A percentile compares a stretch with the other conserved stretches of the same genome.
phyloP scores from a whole-genome alignment of 768 basidiomycete genomes.

The Lentinula edodes region DNA sequence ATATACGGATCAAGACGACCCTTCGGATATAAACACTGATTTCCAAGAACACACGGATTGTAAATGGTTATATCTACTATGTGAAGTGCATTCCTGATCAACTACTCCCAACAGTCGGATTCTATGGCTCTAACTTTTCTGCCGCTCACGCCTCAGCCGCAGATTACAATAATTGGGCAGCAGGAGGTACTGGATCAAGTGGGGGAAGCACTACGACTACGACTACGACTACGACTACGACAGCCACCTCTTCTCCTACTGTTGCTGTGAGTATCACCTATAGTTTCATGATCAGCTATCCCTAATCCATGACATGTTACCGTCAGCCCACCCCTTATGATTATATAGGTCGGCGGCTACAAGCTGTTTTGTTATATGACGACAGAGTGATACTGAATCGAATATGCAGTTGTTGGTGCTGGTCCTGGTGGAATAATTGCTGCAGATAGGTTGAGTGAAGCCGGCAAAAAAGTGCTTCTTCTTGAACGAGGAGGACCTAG shows the following conservation, averaged over 20 bases:
- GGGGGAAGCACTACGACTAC: constrained; percentile 12
- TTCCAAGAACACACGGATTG: constrained; percentile 58
- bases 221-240: constrained; percentile 15
- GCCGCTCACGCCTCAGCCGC: constrained; percentile 38
- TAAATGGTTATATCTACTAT: constrained; percentile 18
- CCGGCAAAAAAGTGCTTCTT: constrained; percentile 58
- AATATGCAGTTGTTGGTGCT: constrained; percentile 31
- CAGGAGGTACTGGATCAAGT: constrained; percentile 34
- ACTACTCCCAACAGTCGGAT: constrained; percentile 37
- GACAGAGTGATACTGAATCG: neutral
- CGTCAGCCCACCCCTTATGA: constrained; percentile 18
- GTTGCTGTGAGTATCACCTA: constrained; percentile 18
- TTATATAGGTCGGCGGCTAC: constrained; percentile 10
- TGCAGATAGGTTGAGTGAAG: constrained; percentile 54
- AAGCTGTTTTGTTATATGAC: neutral
- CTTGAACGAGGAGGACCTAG: constrained; percentile 62
- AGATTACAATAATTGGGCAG: constrained; percentile 45
- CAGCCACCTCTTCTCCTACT: constrained; percentile 18
- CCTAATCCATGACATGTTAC: neutral
- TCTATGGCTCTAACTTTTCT: constrained; percentile 48
- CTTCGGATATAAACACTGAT: constrained; percentile 43
- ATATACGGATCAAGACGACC: constrained; percentile 22
- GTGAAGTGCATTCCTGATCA: neutral
- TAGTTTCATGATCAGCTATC: constrained; percentile 31
- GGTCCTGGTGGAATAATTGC: constrained; percentile 52